Evolutionary conservation across 2,329 filamentous ascomycete species (phyloP), one percentile per base, ranked within the genome.

Genomic region (Chrysosporium keratinophilum): DNA sequence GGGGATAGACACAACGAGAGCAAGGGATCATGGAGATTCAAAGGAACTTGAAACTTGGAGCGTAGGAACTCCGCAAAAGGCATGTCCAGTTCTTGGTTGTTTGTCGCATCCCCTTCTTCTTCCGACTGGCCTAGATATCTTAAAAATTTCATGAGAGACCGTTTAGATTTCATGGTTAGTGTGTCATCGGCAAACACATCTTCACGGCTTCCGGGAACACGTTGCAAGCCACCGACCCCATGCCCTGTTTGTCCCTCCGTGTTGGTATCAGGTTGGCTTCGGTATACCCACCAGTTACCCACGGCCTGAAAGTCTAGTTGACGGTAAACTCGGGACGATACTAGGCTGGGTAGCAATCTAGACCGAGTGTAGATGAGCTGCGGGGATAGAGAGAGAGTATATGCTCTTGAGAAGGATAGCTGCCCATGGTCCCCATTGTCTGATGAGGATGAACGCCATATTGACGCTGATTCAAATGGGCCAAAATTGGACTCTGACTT

Each of bases 231-330:
- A 12, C 5, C n/a, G n/a, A 33, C 7, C 10, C 5, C 9, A 17
- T 45, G 17, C 23, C 60, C 61, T 11, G 70, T 62, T 40, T 61
- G 63, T 12, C 12, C 37, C 15, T 55, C 54, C 6, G 57, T 48
- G 31, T 42, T 35, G n/a, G 42, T 45, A 17, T 57, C 54, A 12
- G 54, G 20, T 28, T 50, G 53, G 31, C 52, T 54, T 39, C 61
- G 61, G 64, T 83, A 84, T 53, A 96, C 81, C 78, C 86, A 96
- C 81, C 91, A 97, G 54, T 87, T 91, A 23, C 91, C 91, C 23
- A 97, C 87, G 28, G 91, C 88, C 57, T 93, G 80, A 62, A 97
- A 97, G 66, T 97, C 91, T 45, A 98, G 79, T 71, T 96, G 90
- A 19, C 84, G 81, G 64, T 91, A 91, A 11, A 89, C 85, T 61